Base-by-base conservation (phyloP, 2,329 filamentous ascomycete species). In the Gremmenia infestans region DNA sequence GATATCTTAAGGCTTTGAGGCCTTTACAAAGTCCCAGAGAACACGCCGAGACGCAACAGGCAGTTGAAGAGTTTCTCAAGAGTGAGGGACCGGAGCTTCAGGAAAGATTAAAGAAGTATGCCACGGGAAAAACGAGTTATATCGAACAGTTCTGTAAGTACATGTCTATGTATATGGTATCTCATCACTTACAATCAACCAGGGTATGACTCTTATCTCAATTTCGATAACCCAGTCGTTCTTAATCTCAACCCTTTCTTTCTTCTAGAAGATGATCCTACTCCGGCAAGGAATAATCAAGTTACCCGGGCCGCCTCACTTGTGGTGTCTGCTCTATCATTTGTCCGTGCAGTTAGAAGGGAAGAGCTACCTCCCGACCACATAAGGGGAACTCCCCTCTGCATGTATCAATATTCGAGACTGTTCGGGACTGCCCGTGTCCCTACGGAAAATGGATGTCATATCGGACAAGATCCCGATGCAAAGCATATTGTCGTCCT, bases 181-280 rank as follows among this genome's bases (percentile, higher is more conserved):
- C 35, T 52, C 28, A 25, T 37, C 14, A 28, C 17, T 40, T 19
- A 36, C 17, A n/a, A 22, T 32, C 45, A 19, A 15, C 22, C 39
- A 96, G 92, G 92, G 94, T 97, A 97, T 71, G 94, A 99, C 72
- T 97, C 94, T 32, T 99, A 97, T 70, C 80, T 99, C 60, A 97
- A 97, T 74, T 99, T 88, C 70, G 94, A 97, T 71, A 97, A 97
- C 68, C 92, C 94, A 0, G 94, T 99, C 42, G 94, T 99, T 42
- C 81, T 99, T 63, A 97, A 99, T 73, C 76, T 99, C 62, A 99
- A 99, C 68, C 94, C 94, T 0, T 99, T 99, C 75, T 99, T 99
- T 76, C 78, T 99, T 55, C 80, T 99, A 52, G 94, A 97, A 73
- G 94, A 99, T 76, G 94, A 99, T 68, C 94, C 94, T 0, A 99